Evolutionary conservation across 2,329 filamentous ascomycete species (phyloP).

Genomic region (Pseudogymnoascus sp.): DNA sequence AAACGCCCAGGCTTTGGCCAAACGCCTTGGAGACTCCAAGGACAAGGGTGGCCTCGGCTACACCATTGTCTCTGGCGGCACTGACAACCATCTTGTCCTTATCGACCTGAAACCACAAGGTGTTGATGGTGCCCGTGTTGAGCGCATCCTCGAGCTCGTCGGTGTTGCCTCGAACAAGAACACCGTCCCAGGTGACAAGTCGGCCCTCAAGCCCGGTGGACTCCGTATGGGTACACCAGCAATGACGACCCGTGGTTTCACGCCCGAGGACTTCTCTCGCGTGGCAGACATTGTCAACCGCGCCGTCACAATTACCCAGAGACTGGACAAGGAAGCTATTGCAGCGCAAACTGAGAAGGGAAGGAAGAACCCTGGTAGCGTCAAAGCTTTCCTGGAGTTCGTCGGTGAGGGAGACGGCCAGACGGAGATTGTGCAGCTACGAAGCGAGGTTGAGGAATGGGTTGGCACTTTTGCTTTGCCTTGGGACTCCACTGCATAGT

Average conservation of each 20-base stretch:
- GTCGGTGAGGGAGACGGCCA: constrained; percentile 59
- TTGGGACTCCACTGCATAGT: constrained; percentile 36
- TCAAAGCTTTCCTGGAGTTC: constrained; percentile 60
- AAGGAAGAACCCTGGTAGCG: constrained; percentile 54
- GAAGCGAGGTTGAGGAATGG: constrained; percentile 70
- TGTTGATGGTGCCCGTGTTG: constrained; percentile 82
- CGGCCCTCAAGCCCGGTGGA: constrained; percentile 85
- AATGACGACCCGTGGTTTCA: constrained; percentile 95
- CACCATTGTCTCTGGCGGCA: constrained; percentile 85
- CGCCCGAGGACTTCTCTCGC: constrained; percentile 75
- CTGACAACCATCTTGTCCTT: constrained; percentile 94
- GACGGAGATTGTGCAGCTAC: constrained; percentile 62
- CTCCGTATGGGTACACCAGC: constrained; percentile 91
- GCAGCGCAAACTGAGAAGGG: constrained; percentile 59
- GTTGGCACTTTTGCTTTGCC: constrained; percentile 65
- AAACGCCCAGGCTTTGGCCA: constrained; percentile 83
- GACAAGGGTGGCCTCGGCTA: constrained; percentile 73
- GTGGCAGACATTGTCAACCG: constrained; percentile 82
- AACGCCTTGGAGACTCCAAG: constrained; percentile 55
- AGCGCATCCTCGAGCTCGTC: constrained; percentile 82
- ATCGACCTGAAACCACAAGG: constrained; percentile 82
- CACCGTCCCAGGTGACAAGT: constrained; percentile 91
- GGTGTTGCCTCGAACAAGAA: constrained; percentile 99
- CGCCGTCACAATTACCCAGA: constrained; percentile 68
- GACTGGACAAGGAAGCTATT: constrained; percentile 64